These are phyloP conservation scores for Arabidopsis thaliana DNA, from an alignment of 345 rosid species.

Conservation along the genomic window DNA sequence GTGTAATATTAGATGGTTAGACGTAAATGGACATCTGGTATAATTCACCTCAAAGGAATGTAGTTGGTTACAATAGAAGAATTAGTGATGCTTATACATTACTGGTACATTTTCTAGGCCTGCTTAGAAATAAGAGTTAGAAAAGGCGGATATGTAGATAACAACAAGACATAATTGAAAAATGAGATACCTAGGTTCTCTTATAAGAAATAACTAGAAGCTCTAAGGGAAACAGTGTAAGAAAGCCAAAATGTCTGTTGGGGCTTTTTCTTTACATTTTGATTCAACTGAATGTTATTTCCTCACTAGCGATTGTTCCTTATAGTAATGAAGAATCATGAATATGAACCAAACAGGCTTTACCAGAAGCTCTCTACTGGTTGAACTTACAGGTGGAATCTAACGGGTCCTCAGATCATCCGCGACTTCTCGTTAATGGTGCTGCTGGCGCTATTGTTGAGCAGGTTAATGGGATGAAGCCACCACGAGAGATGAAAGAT, in stretches of 20 bases:
- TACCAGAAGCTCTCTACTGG: conserved; percentile 98
- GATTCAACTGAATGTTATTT: conserved; percentile 31
- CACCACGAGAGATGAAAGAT: conserved; percentile 21
- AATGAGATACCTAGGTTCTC: neutral
- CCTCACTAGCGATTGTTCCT: conserved; percentile 36
- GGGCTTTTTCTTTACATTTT: neutral
- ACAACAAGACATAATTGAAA: neutral
- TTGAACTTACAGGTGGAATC: conserved; percentile 93
- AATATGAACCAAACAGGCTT: conserved; percentile 67
- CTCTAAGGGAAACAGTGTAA: conserved; percentile 6
- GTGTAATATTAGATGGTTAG: conserved; percentile 29
- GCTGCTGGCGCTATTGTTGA: conserved; percentile 64
- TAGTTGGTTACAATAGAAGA: conserved; percentile 22
- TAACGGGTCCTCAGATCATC: conserved; percentile 56
- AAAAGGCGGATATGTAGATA: neutral
- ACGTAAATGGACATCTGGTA: conserved; percentile 10
- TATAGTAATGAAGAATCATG: conserved; percentile 71
- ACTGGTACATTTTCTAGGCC: conserved; percentile 13
- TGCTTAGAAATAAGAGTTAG: neutral
- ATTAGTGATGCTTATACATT: conserved; percentile 2
- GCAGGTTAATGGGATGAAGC: conserved; percentile 48
- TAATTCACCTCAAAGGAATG: conserved; percentile 2
- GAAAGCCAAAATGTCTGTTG: neutral
- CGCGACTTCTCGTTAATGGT: conserved; percentile 63
- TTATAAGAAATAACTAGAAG: neutral